Conservation (phyloP, 352 stramenopile genomes). For the Saprolegnia parasitica region DNA sequence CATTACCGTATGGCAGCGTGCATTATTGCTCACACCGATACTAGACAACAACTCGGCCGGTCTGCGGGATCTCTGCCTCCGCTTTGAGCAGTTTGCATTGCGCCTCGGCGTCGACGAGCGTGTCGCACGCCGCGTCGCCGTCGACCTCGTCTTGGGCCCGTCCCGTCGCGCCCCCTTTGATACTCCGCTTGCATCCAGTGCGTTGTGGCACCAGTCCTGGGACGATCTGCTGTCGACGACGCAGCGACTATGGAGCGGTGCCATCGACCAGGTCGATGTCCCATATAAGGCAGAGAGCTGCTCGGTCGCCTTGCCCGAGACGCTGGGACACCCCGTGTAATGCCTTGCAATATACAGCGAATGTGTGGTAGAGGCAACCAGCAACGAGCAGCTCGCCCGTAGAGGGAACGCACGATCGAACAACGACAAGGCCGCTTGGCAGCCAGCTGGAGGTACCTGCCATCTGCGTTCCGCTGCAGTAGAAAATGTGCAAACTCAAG, state of each 20-base stretch:
- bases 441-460: too few species aligned
- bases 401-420: not conserved
- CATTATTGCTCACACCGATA: not conserved
- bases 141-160: conserved; percentile 5
- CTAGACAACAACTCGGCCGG: conserved; percentile 15
- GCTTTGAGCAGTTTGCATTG: not conserved
- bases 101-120: not conserved
- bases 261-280: conserved; percentile 19
- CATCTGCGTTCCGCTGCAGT: not conserved
- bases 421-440: not conserved
- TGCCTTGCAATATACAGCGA: too few species aligned
- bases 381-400: not conserved
- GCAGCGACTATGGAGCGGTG: conserved; percentile 8
- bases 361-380: too few species aligned
- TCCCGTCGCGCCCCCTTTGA: too few species aligned
- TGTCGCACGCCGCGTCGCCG: not conserved
- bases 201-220: not conserved
- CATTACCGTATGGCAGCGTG: not conserved
- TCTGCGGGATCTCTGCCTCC: conserved; percentile 7
- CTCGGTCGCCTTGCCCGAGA: too few species aligned
- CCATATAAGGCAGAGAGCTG: not conserved
- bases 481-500: not conserved
- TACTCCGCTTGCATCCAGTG: not conserved
- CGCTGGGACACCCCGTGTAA: too few species aligned
- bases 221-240: not conserved